Evolutionary conservation across 306 rosid species (phyloP).

Genomic region (Quercus variabilis): DNA sequence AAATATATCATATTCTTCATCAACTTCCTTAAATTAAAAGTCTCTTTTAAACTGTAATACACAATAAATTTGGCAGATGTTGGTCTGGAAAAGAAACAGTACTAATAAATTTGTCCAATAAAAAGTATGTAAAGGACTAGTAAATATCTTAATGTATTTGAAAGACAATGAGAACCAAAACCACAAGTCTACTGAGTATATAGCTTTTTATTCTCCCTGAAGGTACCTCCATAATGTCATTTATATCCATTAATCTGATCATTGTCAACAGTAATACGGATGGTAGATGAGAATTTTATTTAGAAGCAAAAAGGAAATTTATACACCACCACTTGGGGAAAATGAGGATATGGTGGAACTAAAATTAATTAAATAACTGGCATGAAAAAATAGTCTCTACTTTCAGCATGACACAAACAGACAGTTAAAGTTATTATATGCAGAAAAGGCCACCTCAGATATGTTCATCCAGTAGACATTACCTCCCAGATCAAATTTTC

Average conservation of each 20-base stretch:
- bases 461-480: slow-evolving; percentile 9
- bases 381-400: not conserved
- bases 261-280: not conserved
- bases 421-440: not conserved
- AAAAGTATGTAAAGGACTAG: not conserved
- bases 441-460: not conserved
- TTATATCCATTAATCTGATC: not conserved
- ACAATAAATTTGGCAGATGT: not conserved
- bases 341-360: not conserved
- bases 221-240: not conserved
- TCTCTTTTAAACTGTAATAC: not conserved
- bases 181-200: not conserved
- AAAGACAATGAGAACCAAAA: not conserved
- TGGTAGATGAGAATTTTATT: not conserved
- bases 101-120: not conserved
- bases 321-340: not conserved
- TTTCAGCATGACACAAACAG: not conserved
- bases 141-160: not conserved
- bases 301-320: not conserved
- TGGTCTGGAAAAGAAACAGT: not conserved
- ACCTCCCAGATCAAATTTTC: slow-evolving; percentile 42
- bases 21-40: not conserved
- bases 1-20: not conserved
- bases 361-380: not conserved
- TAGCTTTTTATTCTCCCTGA: not conserved